Evolutionary conservation across 257 asterid genomes (phyloP), one percentile per base, ranked within the genome.

Genomic region (Solanum rostratum): DNA sequence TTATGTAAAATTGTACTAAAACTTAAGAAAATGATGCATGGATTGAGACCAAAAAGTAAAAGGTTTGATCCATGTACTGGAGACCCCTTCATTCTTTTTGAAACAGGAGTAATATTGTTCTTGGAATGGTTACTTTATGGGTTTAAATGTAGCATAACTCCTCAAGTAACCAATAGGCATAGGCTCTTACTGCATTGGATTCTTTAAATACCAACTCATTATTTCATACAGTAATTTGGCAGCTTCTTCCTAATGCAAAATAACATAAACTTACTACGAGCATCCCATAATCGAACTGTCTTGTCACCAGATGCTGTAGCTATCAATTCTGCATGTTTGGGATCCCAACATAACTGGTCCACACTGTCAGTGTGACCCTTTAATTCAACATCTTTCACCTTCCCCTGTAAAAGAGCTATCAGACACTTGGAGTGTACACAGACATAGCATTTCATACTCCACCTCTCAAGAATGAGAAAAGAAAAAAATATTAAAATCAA

Each of bases 221-320:
- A 3, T 33, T 70, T 46, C 63, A 15, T 45, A n/a, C 57, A 73
- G 57, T 46, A 49, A 43, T 76, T 16, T 49, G 33, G 63, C 62
- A 16, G 53, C 59, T 76, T 76, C 50, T 9, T 46, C 45, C 45
- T 50, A 18, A 43, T 76, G 74, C 52, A 37, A 37, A 37, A 59
- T 50, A n/a, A 27, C 5, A 3, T 63, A 24, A 39, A 92, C 97
- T 92, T 92, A 95, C 99, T 97, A 52, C 98, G 97, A 81, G 98
- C 98, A 94, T 97, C 99, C 99, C 99, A 97, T 83, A 97, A 87
- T 65, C 99, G 97, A 80, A 97, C 98, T 82, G 98, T 97, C 91
- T 94, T 97, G 91, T 97, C 98, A 73, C 98, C 98, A 0, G 99
- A 97, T 87, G 99, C 99, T 55, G 99, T 97, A 84, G 98, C 99